phyloP scores from a whole-genome alignment of 306 rosid genomes.

The Dalbergia cultrata region DNA sequence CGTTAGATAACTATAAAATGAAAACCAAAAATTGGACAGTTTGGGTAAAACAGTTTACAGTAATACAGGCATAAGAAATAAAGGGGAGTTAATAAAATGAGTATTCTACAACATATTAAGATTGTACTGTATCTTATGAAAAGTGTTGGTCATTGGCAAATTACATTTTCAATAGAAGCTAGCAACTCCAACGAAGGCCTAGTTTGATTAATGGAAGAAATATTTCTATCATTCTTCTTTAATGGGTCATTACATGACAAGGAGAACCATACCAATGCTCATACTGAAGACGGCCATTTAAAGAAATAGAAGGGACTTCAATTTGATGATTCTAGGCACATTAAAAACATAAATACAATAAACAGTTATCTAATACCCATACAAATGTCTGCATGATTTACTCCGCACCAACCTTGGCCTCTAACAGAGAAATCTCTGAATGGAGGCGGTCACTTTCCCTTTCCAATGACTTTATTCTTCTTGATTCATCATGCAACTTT shows the following conservation, averaged over 20 bases:
- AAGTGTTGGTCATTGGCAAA: background rate
- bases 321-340: slow-evolving; percentile 7
- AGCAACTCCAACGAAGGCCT: slow-evolving; percentile 25
- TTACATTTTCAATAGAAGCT: slow-evolving; percentile 8
- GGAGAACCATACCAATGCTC: slow-evolving; percentile 17
- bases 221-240: slow-evolving; percentile 19
- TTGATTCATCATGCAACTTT: slow-evolving; percentile 69
- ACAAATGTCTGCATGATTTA: slow-evolving; percentile 26
- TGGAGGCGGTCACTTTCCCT: slow-evolving; percentile 80
- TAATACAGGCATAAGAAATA: slow-evolving; percentile 8
- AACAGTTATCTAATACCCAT: slow-evolving; percentile 23
- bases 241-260: slow-evolving; percentile 9
- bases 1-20: slow-evolving; percentile 30
- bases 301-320: slow-evolving; percentile 31
- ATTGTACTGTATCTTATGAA: background rate
- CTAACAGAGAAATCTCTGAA: slow-evolving; percentile 88
- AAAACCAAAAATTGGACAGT: slow-evolving; percentile 43
- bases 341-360: slow-evolving; percentile 1
- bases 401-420: slow-evolving; percentile 80
- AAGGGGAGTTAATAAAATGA: slow-evolving; percentile 1
- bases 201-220: slow-evolving; percentile 7
- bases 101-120: slow-evolving; percentile 1
- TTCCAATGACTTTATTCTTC: slow-evolving; percentile 82
- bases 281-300: slow-evolving; percentile 11
- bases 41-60: slow-evolving; percentile 27